Evolutionary conservation across 2,329 filamentous ascomycete genomes (phyloP).

Genomic region (Diaporthe humulicola): DNA sequence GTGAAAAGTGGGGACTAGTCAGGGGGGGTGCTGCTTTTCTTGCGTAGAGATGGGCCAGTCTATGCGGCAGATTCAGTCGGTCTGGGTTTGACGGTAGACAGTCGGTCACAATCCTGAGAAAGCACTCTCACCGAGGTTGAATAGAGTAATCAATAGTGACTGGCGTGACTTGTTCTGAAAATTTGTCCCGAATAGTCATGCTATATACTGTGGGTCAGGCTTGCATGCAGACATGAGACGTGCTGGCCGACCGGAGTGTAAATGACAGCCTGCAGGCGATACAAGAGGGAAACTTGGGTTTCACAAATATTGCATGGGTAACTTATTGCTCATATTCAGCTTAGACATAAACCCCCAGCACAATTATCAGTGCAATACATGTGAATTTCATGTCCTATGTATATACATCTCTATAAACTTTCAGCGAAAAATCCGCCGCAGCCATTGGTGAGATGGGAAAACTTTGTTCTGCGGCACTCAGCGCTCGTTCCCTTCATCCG

Average conservation of each 20-base stretch:
- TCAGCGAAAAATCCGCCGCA: background rate
- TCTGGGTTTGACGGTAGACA: background rate
- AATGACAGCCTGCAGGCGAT: background rate
- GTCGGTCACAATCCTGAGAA: no score
- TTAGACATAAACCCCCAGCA: background rate
- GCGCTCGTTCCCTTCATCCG: slow-evolving; percentile 1
- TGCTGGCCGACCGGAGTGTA: background rate
- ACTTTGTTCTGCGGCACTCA: background rate
- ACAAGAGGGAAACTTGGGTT: no score
- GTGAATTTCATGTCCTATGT: background rate
- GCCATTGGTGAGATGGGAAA: background rate
- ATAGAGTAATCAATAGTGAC: background rate
- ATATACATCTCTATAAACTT: background rate
- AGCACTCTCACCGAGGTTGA: background rate
- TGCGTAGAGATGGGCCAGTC: background rate
- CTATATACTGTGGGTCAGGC: slow-evolving; percentile 21
- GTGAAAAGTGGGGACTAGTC: background rate
- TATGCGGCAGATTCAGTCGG: background rate
- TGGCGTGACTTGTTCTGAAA: slow-evolving; percentile 3
- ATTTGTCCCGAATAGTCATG: slow-evolving; percentile 5
- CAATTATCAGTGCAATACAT: background rate
- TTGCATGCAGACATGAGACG: background rate
- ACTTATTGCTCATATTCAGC: background rate
- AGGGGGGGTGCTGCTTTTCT: background rate
- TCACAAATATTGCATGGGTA: background rate